phyloP scores from a whole-genome alignment of 352 stramenopile species.

The Plasmopara viticola region DNA sequence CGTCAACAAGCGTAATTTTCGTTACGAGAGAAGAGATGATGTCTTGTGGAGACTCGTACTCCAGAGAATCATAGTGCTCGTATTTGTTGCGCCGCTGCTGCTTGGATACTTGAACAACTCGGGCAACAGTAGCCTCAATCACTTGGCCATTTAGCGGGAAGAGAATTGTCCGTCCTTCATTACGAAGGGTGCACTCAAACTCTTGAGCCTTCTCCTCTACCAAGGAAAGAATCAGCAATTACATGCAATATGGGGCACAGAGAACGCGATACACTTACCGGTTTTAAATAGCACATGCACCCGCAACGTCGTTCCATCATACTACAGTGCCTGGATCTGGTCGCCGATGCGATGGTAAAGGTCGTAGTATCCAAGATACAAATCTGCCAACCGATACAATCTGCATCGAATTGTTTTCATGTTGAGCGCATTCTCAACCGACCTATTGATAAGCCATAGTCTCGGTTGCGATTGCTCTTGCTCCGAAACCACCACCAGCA shows the following conservation, averaged over 20 bases:
- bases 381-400: conserved; percentile 5
- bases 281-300: conserved; percentile 1
- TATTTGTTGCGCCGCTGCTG: background rate
- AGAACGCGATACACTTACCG: background rate
- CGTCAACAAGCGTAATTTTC: conserved; percentile 13
- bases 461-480: too few species aligned
- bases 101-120: background rate
- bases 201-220: background rate
- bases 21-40: conserved; percentile 4
- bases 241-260: conserved; percentile 1
- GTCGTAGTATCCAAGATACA: conserved; percentile 15
- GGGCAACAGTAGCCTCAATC: background rate
- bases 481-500: background rate
- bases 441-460: conserved; percentile 10
- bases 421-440: conserved; percentile 9
- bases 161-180: background rate
- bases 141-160: conserved; percentile 2
- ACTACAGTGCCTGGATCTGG: conserved; percentile 8
- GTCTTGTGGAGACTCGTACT: conserved; percentile 9
- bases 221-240: background rate
- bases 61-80: conserved; percentile 1
- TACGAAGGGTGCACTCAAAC: background rate
- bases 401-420: conserved; percentile 13
- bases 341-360: conserved; percentile 4
- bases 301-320: conserved; percentile 3